These are phyloP conservation scores for Picea sitchensis DNA, from an alignment of 75 land plant genomes.

Conservation along the genomic window DNA sequence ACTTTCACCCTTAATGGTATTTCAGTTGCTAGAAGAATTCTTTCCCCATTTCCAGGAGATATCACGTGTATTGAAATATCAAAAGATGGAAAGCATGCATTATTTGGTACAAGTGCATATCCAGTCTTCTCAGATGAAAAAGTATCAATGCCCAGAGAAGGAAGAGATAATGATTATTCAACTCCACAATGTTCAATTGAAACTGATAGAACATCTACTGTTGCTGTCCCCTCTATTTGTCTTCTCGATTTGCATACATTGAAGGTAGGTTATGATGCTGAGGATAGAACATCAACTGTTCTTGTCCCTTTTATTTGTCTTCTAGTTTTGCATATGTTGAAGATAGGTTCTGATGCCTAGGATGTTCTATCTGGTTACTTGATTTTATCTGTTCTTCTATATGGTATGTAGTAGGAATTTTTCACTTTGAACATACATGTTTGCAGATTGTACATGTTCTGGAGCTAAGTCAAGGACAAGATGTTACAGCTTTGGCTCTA, in stretches of 20 bases:
- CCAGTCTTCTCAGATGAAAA: slow-evolving; percentile 4
- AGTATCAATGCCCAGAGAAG: slow-evolving; percentile 3
- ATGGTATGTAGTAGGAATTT: not conserved
- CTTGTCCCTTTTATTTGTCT: slow-evolving; percentile 63
- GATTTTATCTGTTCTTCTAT: not conserved
- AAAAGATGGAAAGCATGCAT: slow-evolving; percentile 60
- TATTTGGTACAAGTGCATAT: slow-evolving; percentile 64
- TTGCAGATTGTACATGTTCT: slow-evolving; percentile 78
- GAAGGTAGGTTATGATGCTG: slow-evolving; percentile 38
- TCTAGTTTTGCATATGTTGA: slow-evolving; percentile 50
- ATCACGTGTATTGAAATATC: slow-evolving; percentile 81
- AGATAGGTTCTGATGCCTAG: slow-evolving; percentile 33
- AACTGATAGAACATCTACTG: slow-evolving; percentile 11
- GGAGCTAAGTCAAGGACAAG: slow-evolving; percentile 71
- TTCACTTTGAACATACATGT: not conserved
- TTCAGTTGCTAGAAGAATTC: slow-evolving; percentile 44
- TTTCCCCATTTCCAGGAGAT: slow-evolving; percentile 49
- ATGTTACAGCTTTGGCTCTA: slow-evolving; percentile 81
- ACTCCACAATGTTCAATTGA: not conserved
- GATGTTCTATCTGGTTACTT: not conserved
- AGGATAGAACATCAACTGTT: slow-evolving; percentile 19
- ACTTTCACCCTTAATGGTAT: slow-evolving; percentile 78
- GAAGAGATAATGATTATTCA: slow-evolving; percentile 14
- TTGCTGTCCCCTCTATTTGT: slow-evolving; percentile 62
- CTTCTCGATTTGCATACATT: slow-evolving; percentile 62